Evolutionary conservation across 164 flowering plant genomes (phyloP).

Genomic region (Brasenia schreberi): DNA sequence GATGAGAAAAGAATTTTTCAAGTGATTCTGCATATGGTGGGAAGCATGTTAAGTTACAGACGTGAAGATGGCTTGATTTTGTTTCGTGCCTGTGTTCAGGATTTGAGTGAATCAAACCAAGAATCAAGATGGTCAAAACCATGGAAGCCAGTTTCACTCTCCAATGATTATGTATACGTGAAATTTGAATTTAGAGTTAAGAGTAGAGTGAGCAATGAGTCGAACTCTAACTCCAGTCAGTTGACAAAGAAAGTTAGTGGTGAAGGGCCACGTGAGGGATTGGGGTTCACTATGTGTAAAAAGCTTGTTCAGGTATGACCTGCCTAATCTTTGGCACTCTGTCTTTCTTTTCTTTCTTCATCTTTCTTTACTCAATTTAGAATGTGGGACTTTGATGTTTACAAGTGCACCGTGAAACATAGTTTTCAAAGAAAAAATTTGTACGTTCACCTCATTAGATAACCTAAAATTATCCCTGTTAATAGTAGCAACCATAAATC

Average conservation of each 20-base stretch:
- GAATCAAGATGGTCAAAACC: constrained; percentile 42
- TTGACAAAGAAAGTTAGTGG: constrained; percentile 17
- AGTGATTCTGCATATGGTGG: constrained; percentile 86
- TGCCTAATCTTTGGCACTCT: not conserved
- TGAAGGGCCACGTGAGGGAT: constrained; percentile 31
- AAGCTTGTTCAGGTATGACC: constrained; percentile 64
- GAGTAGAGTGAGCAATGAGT: constrained; percentile 13
- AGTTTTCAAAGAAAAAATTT: no score
- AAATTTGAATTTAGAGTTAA: constrained; percentile 50
- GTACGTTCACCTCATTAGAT: no score
- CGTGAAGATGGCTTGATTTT: constrained; percentile 25
- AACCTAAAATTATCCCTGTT: no score
- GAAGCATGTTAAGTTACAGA: constrained; percentile 40
- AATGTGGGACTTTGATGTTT: no score
- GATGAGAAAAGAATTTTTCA: constrained; percentile 87
- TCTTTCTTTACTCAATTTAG: not conserved
- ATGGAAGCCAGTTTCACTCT: constrained; percentile 42
- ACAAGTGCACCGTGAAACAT: no score
- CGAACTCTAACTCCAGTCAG: constrained; percentile 10
- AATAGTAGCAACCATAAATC: no score
- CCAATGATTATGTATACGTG: constrained; percentile 40
- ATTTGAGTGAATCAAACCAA: constrained; percentile 35
- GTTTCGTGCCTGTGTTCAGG: constrained; percentile 28
- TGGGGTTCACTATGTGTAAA: constrained; percentile 73
- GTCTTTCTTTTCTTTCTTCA: not conserved